phyloP scores from a whole-genome alignment of 768 basidiomycete genomes.

The Tricholomella constricta region DNA sequence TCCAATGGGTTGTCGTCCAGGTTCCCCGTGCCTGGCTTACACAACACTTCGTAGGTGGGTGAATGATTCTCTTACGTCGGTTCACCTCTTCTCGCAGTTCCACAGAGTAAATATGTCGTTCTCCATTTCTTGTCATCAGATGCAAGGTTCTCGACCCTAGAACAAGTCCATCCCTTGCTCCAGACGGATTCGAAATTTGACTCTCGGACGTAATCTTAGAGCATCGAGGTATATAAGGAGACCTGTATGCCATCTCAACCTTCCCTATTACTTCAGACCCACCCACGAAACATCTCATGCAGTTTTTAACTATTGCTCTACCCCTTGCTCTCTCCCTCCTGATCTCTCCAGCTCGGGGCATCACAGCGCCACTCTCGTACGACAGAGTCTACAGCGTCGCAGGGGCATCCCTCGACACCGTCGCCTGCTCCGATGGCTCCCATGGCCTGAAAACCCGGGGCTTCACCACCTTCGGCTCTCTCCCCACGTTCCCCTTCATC shows the following conservation, averaged over 20 bases:
- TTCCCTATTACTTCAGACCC: not conserved
- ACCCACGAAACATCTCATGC: constrained; percentile 25
- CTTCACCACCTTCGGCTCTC: constrained; percentile 44
- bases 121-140: not conserved
- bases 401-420: constrained; percentile 30
- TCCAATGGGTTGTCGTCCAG: no score
- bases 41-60: not conserved
- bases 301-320: constrained; percentile 26
- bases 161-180: not conserved
- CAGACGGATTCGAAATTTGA: not conserved
- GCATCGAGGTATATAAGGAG: constrained; percentile 1
- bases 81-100: no score
- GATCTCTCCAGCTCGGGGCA: constrained; percentile 5
- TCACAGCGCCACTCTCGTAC: constrained; percentile 25
- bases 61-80: not conserved
- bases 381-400: constrained; percentile 43
- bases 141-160: not conserved
- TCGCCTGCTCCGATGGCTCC: constrained; percentile 53
- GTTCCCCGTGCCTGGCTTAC: no score
- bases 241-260: not conserved
- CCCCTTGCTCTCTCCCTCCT: constrained; percentile 22
- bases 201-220: not conserved
- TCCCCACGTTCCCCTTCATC: constrained; percentile 56
- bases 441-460: constrained; percentile 42
- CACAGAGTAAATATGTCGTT: not conserved